Base-by-base conservation (phyloP, 108 stramenopile species). In the Chaetoceros muelleri region DNA sequence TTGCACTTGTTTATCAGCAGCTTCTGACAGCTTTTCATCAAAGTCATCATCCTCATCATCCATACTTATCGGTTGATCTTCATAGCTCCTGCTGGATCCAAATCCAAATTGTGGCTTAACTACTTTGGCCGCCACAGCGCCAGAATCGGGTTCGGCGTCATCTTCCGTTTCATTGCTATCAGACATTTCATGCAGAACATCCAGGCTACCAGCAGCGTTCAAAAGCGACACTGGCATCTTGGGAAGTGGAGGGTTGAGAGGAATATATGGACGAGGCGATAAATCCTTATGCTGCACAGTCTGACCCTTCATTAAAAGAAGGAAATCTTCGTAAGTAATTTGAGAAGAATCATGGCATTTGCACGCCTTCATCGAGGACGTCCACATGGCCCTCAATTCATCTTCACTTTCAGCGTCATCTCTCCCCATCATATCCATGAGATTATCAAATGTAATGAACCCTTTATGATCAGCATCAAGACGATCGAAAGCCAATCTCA, bases 281-380 rank as follows among this genome's bases (percentile, higher is more conserved):
- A 5, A 5, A 19, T 61, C 58, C 53, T 23, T 48, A 8, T 45
- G 61, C 51, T 79, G 72, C 52, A 52, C 52, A 28, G 78, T 80
- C 52, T 90, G 89, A 8, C 91, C 91, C 53, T 89, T 89, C 91
- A 93, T 89, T 44, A 93, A 66, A 29, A 85, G 71, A 17, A 89
- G 46, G 57, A 93, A 93, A 53, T 89, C 84, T 22, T 82, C 80
- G 60, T 85, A 88, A 3, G 72, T 73, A 40, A 93, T 88, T 3
- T 65, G 76, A 19, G 22, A 24, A 25, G 71, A 68, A 24, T 69
- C 57, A 19, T 61, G 64, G 58, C 82, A 72, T n/a, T 81, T 74
- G 17, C 70, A 71, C 50, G 76, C 74, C 26, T 74, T 69, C 73
- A 82, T 77, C 29, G 74, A 73, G 40, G 86, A 81, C n/a, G 72